phyloP scores from a whole-genome alignment of 805 yeast species.

The Wickerhamiella bombiphila region DNA sequence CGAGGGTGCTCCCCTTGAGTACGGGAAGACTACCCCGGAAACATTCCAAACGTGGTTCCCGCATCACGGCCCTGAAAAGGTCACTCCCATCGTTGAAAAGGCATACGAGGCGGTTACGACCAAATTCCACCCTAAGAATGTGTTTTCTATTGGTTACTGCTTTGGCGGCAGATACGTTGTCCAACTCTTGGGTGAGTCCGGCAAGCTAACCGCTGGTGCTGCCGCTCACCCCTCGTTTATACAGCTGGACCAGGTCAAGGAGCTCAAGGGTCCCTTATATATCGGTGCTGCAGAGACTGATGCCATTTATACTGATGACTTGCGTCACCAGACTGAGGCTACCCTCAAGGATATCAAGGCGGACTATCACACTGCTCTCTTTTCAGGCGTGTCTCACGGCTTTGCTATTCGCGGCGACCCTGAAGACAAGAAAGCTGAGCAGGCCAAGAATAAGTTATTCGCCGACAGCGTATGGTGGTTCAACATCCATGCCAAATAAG shows the following conservation, averaged over 20 bases:
- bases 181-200: slow-evolving; percentile 31
- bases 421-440: slow-evolving; percentile 33
- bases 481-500: background rate
- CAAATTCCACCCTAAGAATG: slow-evolving; percentile 32
- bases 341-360: slow-evolving; percentile 39
- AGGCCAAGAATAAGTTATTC: slow-evolving; percentile 56
- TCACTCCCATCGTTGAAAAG: slow-evolving; percentile 34
- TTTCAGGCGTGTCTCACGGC: slow-evolving; percentile 59
- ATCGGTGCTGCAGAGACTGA: slow-evolving; percentile 70
- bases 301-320: slow-evolving; percentile 42
- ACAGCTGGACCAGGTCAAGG: slow-evolving; percentile 45
- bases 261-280: slow-evolving; percentile 45
- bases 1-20: slow-evolving; percentile 35
- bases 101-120: slow-evolving; percentile 33
- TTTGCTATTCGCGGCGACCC: slow-evolving; percentile 68
- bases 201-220: slow-evolving; percentile 41
- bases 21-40: slow-evolving; percentile 1
- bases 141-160: slow-evolving; percentile 54
- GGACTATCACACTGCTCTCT: slow-evolving; percentile 46
- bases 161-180: slow-evolving; percentile 65
- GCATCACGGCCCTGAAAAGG: slow-evolving; percentile 36
- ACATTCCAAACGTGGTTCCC: slow-evolving; percentile 34
- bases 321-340: slow-evolving; percentile 47
- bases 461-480: slow-evolving; percentile 25
- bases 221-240: slow-evolving; percentile 77